Conservation (phyloP, 306 rosid species). For the Castanopsis chinensis region DNA sequence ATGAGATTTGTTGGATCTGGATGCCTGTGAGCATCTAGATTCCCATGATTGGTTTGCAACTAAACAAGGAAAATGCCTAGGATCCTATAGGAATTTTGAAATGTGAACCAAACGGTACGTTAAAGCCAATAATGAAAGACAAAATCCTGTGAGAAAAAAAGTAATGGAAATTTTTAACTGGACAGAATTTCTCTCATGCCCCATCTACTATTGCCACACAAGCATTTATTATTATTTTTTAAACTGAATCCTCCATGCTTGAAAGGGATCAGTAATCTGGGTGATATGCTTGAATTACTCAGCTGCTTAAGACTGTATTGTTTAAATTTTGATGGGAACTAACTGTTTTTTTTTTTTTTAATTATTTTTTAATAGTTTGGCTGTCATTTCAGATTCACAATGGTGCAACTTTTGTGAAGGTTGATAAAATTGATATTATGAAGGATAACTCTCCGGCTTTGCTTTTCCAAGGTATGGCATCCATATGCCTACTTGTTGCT, state of each 20-base stretch:
- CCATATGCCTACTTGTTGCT: constrained; percentile 6
- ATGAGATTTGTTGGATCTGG: not conserved
- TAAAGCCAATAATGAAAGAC: not conserved
- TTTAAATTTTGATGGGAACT: not conserved
- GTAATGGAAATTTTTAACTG: not conserved
- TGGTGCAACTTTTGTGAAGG: constrained; percentile 84
- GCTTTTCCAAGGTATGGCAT: constrained; percentile 63
- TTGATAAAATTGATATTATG: constrained; percentile 67
- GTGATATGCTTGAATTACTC: not conserved
- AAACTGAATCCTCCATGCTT: not conserved
- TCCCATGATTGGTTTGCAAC: not conserved
- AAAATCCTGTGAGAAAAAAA: not conserved
- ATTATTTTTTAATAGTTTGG: not conserved
- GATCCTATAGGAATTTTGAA: not conserved
- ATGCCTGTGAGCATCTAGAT: not conserved
- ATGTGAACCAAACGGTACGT: not conserved
- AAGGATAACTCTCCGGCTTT: constrained; percentile 91
- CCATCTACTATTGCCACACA: not conserved
- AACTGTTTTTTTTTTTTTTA: not conserved
- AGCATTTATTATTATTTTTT: not conserved
- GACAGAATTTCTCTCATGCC: not conserved
- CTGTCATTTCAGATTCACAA: constrained; percentile 55
- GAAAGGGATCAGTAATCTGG: not conserved
- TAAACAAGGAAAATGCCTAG: not conserved
- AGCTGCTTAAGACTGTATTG: not conserved